These are phyloP conservation scores for Harrya chromipes DNA, from an alignment of 768 basidiomycete genomes.

Conservation along the genomic window DNA sequence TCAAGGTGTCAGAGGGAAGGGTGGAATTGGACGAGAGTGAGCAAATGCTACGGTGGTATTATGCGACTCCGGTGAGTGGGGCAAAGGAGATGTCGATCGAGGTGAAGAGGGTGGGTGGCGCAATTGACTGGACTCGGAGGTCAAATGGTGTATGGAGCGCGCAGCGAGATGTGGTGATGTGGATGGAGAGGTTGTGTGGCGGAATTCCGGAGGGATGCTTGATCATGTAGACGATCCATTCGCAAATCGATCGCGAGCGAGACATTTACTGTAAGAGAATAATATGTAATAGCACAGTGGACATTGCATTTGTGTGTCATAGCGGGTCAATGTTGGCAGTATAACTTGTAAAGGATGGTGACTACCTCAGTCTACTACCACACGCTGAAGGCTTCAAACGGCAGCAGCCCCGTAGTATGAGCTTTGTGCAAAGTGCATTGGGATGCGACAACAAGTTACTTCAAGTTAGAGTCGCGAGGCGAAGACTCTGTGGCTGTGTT, in stretches of 20 bases:
- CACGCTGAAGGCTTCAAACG: no score
- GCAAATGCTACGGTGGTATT: constrained; percentile 52
- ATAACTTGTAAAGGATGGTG: no score
- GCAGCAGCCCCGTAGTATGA: no score
- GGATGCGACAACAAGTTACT: no score
- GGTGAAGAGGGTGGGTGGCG: constrained; percentile 40
- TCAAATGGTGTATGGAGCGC: not conserved
- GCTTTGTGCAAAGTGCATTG: no score
- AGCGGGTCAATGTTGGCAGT: no score
- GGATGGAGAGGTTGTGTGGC: constrained; percentile 12
- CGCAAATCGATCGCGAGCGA: not conserved
- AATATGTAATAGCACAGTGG: no score
- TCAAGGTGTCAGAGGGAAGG: constrained; percentile 45
- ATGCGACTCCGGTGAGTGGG: constrained; percentile 32
- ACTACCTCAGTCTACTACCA: no score
- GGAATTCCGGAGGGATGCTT: constrained; percentile 17
- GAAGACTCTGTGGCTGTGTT: no score
- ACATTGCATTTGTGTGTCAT: no score
- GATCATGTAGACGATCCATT: constrained; percentile 20
- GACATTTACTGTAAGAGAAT: no score
- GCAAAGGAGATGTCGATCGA: constrained; percentile 37
- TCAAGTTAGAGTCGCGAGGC: no score
- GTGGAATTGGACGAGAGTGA: constrained; percentile 47
- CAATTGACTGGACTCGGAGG: constrained; percentile 28
- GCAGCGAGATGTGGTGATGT: not conserved